phyloP scores from a whole-genome alignment of 495 filamentous ascomycete genomes.

The Hyaloscypha variabilis region DNA sequence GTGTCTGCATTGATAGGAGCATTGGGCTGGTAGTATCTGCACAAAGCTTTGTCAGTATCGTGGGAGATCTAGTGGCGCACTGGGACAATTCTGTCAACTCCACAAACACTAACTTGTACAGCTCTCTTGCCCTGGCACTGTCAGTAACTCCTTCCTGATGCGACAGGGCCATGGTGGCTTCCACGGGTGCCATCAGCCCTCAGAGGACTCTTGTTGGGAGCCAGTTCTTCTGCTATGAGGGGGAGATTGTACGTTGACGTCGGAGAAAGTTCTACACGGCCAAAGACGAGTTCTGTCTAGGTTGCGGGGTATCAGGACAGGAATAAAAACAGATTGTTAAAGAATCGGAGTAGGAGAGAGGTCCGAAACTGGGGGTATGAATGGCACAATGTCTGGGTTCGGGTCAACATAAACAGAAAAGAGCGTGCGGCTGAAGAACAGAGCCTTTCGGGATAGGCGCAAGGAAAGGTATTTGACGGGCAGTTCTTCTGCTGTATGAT shows the following conservation, averaged over 20 bases:
- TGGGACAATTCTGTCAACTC: neutral
- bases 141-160: slow-evolving; percentile 27
- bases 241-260: neutral
- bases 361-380: neutral
- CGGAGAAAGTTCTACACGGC: neutral
- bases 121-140: slow-evolving; percentile 28
- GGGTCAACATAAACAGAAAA: neutral
- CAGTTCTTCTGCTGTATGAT: neutral
- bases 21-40: slow-evolving; percentile 33
- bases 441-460: neutral
- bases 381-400: neutral
- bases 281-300: neutral
- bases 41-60: slow-evolving; percentile 4
- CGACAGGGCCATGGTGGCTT: slow-evolving; percentile 22
- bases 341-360: neutral
- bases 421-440: neutral
- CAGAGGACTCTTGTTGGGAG: neutral
- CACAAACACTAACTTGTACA: slow-evolving; percentile 27
- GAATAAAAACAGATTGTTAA: neutral
- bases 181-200: slow-evolving; percentile 25
- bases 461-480: neutral
- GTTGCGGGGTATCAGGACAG: neutral
- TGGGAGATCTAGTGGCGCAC: neutral
- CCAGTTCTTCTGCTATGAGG: neutral
- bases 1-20: slow-evolving; percentile 20